Conservation (phyloP, 176 grass and related monocot species). For the sorghum (Sorghum bicolor) region DNA sequence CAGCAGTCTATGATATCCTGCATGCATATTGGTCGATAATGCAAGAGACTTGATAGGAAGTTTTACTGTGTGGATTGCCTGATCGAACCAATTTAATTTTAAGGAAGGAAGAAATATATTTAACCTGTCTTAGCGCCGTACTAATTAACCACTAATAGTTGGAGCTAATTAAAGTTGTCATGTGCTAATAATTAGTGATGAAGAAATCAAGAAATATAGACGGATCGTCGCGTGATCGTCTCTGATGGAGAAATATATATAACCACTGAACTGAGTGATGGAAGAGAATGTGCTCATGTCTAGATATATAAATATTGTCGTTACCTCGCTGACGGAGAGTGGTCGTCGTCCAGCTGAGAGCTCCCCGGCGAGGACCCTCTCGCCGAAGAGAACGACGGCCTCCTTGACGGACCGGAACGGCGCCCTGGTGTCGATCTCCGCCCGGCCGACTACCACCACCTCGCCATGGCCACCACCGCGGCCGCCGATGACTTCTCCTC, state of each 20-base stretch:
- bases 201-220: too few species aligned
- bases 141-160: too few species aligned
- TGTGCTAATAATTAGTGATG: too few species aligned
- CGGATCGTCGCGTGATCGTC: too few species aligned
- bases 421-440: slow-evolving; percentile 82
- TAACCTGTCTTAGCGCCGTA: too few species aligned
- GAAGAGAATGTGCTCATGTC: neutral
- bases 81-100: neutral
- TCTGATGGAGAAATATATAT: too few species aligned
- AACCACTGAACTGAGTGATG: too few species aligned
- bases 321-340: slow-evolving; percentile 38
- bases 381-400: slow-evolving; percentile 84
- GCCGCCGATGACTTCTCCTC: neutral
- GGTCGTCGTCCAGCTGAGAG: slow-evolving; percentile 36
- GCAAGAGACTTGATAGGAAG: neutral
- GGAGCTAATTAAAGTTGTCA: too few species aligned
- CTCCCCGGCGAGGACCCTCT: slow-evolving; percentile 72
- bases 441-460: slow-evolving; percentile 36
- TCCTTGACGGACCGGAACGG: slow-evolving; percentile 94
- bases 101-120: too few species aligned
- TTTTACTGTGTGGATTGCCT: neutral
- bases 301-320: too few species aligned
- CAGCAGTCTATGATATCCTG: neutral
- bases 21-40: neutral
- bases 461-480: neutral